Percentiles rank a stretch among this genome's conserved stretches.
phyloP scores from a whole-genome alignment of 2,329 filamentous ascomycete genomes.

The Phialophora chinensis region DNA sequence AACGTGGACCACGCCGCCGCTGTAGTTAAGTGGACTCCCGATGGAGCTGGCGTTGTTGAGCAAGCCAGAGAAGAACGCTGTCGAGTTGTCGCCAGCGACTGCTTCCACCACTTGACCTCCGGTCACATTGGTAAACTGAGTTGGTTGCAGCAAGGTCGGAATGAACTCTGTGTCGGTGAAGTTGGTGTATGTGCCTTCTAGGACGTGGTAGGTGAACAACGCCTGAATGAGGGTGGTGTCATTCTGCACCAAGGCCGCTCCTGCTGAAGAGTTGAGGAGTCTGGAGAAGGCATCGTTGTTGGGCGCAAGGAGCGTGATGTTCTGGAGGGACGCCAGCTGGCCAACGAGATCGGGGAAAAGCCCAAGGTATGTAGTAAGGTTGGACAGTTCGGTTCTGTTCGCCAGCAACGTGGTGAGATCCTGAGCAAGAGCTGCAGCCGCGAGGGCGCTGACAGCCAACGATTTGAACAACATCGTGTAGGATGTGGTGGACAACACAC shows the following conservation, averaged over 20 bases:
- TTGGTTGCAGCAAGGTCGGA: slow-evolving; percentile 57
- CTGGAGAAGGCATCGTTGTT: slow-evolving; percentile 57
- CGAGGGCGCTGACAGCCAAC: slow-evolving; percentile 36
- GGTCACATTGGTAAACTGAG: slow-evolving; percentile 63
- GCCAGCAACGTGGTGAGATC: slow-evolving; percentile 30
- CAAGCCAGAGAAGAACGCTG: slow-evolving; percentile 61
- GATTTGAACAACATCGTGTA: slow-evolving; percentile 40
- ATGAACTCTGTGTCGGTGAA: slow-evolving; percentile 49
- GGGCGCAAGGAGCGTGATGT: slow-evolving; percentile 66
- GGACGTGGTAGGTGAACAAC: slow-evolving; percentile 64
- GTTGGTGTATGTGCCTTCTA: slow-evolving; percentile 57
- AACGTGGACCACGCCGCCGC: slow-evolving; percentile 60
- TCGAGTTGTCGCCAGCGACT: slow-evolving; percentile 48
- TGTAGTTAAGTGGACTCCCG: slow-evolving; percentile 51
- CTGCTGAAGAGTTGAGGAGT: slow-evolving; percentile 47
- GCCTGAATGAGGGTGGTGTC: slow-evolving; percentile 45
- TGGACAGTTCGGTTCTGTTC: slow-evolving; percentile 33
- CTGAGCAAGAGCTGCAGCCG: slow-evolving; percentile 36
- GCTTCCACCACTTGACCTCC: slow-evolving; percentile 64
- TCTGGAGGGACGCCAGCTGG: slow-evolving; percentile 47
- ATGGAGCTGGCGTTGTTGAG: slow-evolving; percentile 57
- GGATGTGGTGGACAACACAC: slow-evolving; percentile 3
- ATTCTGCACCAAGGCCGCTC: slow-evolving; percentile 37
- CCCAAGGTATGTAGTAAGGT: slow-evolving; percentile 31
- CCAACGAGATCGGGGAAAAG: slow-evolving; percentile 28